Base-by-base conservation (phyloP, 2,329 filamentous ascomycete genomes). In the Sclerotiophoma versabilis region DNA sequence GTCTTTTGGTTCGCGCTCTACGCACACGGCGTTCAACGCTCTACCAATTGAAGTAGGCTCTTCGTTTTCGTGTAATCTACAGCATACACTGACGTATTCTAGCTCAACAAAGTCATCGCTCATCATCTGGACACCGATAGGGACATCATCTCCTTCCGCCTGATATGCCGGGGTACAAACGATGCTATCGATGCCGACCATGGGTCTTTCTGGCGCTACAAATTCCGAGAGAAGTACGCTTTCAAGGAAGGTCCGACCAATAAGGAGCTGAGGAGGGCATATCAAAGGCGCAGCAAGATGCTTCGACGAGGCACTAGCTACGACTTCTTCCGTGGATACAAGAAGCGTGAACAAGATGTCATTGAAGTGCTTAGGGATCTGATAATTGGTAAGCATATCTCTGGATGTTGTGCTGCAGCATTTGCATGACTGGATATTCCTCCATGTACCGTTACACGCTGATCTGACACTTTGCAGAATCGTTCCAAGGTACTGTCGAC, bases 181-280 rank as follows among this genome's bases (percentile, higher is more conserved):
- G 48, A 72, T 57, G 74, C 78, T 6, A 65, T 83, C 47, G 72
- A 79, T 25, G 72, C 68, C 5, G 73, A 77, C 34, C 60, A 71
- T 9, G 50, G 60, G 20, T 77, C 75, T 6, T 79, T 83, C 63
- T 84, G 82, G 82, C 76, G 78, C 29, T 58, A 64, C 30, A 74
- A 70, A 15, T 84, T 81, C 59, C 63, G 72, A 12, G 49, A 68
- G 19, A 69, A 51, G 22, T 84, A 77, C 58, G 81, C 82, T 26
- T 51, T 60, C 42, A 57, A 55, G 4, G 29, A 54, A 0, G 54
- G 59, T 42, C 46, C 39, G 22, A 34, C 66, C 37, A 72, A 74
- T 46, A 41, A 58, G 8, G 59, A 73, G 6, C 61, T 79, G 50
- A 75, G 70, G 53, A 65, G 62, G 7, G 37, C 68, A 36, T 81